Evolutionary conservation across 2,329 filamentous ascomycete species (phyloP).

Genomic region (Reticulascus tulasneorum): DNA sequence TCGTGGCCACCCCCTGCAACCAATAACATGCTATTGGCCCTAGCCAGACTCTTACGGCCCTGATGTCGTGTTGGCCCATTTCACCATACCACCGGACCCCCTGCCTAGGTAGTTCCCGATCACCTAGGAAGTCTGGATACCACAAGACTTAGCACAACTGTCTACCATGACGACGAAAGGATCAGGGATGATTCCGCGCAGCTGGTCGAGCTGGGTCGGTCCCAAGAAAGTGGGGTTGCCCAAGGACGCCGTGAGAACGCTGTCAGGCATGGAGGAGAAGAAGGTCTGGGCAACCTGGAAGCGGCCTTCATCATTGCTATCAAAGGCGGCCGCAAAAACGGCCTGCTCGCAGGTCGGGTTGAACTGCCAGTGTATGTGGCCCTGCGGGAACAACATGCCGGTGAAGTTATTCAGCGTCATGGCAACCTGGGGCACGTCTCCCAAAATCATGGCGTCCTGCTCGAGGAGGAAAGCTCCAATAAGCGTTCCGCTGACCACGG

Average conservation of each 20-base stretch:
- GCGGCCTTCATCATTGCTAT: conserved; percentile 34
- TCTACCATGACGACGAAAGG: too few relatives aligned
- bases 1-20: too few relatives aligned
- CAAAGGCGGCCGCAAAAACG: conserved; percentile 38
- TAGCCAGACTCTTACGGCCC: too few relatives aligned
- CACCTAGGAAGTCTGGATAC: too few relatives aligned
- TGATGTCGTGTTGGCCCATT: too few relatives aligned
- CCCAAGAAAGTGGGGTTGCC: too few relatives aligned
- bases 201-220: too few relatives aligned
- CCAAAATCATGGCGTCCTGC: conserved; percentile 18
- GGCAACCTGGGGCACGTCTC: conserved; percentile 21
- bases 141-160: too few relatives aligned
- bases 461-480: conserved; percentile 33
- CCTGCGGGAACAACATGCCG: conserved; percentile 39
- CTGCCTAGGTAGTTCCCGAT: too few relatives aligned
- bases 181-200: too few relatives aligned
- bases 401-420: conserved; percentile 25
- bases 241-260: conserved; percentile 17
- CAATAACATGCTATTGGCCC: too few relatives aligned
- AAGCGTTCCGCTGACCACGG: conserved; percentile 32
- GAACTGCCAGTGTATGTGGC: conserved; percentile 39
- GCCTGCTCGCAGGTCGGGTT: conserved; percentile 40
- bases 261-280: conserved; percentile 17
- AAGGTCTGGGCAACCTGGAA: conserved; percentile 29
- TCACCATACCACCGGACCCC: too few relatives aligned